phyloP scores from a whole-genome alignment of 2,329 filamentous ascomycete species.

The Teratosphaeria nubilosa region DNA sequence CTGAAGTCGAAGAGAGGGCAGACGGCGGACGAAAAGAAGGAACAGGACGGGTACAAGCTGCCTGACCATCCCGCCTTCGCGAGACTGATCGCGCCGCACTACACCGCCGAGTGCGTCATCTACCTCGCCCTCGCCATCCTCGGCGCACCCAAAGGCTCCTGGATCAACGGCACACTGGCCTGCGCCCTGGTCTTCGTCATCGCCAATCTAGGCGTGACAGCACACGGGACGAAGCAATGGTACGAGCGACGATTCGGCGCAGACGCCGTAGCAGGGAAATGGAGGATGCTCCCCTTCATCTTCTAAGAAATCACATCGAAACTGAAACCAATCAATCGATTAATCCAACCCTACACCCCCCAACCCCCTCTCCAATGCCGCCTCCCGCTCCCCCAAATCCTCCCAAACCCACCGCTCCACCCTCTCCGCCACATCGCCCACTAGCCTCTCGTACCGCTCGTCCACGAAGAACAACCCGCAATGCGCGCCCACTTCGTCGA shows the following conservation, averaged over 20 bases:
- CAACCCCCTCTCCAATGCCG: not conserved
- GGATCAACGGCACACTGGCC: constrained; percentile 63
- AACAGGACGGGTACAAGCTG: constrained; percentile 53
- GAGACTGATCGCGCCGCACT: constrained; percentile 74
- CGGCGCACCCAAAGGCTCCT: constrained; percentile 48
- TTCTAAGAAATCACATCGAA: constrained; percentile 8
- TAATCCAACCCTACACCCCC: not conserved
- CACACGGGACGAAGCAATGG: constrained; percentile 67
- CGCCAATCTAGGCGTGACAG: constrained; percentile 73
- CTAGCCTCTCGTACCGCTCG: constrained; percentile 32
- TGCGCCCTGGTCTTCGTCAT: constrained; percentile 62
- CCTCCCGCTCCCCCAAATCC: not conserved
- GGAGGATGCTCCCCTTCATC: constrained; percentile 67
- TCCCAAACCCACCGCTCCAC: constrained; percentile 24
- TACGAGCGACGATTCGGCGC: constrained; percentile 65
- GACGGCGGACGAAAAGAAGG: not conserved
- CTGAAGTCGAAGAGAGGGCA: constrained; percentile 19
- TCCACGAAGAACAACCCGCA: constrained; percentile 69
- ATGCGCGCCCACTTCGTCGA: constrained; percentile 79
- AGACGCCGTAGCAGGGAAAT: constrained; percentile 51
- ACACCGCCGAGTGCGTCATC: constrained; percentile 75
- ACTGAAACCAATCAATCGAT: not conserved
- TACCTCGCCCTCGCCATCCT: constrained; percentile 69
- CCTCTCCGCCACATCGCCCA: constrained; percentile 27
- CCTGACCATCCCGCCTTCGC: constrained; percentile 64